Base-by-base conservation (phyloP, 441 rosid genomes). In the Manihot esculenta region DNA sequence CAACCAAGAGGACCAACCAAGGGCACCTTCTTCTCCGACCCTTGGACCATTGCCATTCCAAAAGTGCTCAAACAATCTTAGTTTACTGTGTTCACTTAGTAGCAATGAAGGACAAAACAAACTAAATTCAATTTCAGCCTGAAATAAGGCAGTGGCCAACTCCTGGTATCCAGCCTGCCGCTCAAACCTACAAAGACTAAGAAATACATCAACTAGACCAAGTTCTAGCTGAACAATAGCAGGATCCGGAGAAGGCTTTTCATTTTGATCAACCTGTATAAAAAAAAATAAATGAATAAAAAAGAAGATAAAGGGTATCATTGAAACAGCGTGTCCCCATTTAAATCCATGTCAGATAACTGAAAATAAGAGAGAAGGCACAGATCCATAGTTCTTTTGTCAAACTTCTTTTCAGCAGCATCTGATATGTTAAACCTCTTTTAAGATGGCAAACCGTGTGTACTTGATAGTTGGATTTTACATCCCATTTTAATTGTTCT, bases 21-120 rank as follows among this genome's bases (percentile, higher is more conserved):
- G 71, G 57, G 99, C 99, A 77, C 91, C 92, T 71, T 89, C 97
- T 81, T 94, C 98, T 73, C 99, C 99, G 76, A 94, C 84, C 87
- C 94, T 87, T 55, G 94, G 91, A 80, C 86, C 84, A 73, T 79
- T 86, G 78, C 92, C 80, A 76, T 85, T 87, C 99, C 98, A 92
- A 78, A 90, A 94, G 83, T 94, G 97, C 81, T 89, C 93, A 83
- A 94, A 94, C 61, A 94, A 79, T 79, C 99, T 83, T 62, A 88
- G 89, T 80, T 94, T 94, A 78, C 88, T 85, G 62, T 82, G 86
- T 75, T 89, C 97, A 65, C 81, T 87, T 69, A 90, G 68, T 27
- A 80, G 76, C 74, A 94, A 76, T 69, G 96, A 85, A 61, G 99
- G 99, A 72, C 86, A 88, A 82, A 94, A 94, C 81, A 92, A 74